Evolutionary conservation across 148 eudicot species (phyloP).

Genomic region (Vaccinium corymbosum): DNA sequence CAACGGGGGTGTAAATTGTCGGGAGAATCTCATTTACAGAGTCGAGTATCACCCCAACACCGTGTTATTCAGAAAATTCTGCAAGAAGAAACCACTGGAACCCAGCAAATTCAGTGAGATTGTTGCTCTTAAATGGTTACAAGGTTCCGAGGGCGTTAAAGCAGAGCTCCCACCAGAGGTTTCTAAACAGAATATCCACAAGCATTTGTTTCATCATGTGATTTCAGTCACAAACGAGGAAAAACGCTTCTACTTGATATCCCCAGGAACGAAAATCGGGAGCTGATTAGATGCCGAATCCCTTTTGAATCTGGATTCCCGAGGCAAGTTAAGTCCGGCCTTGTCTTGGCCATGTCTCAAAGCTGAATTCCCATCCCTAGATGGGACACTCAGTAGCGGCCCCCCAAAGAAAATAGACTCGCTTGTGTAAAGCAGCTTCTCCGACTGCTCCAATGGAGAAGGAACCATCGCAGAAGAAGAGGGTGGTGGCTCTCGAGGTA

Average conservation of each 20-base stretch:
- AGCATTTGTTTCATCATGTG: background rate
- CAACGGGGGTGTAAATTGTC: background rate
- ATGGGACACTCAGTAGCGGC: slow-evolving; percentile 61
- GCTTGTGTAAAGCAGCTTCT: slow-evolving; percentile 71
- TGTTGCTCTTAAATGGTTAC: background rate
- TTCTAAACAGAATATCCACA: background rate
- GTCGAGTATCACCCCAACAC: background rate
- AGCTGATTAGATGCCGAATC: slow-evolving; percentile 83
- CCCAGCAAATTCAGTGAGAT: background rate
- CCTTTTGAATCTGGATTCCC: slow-evolving; percentile 75
- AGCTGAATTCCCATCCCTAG: slow-evolving; percentile 38
- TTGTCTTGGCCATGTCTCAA: slow-evolving; percentile 54
- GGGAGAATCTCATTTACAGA: background rate
- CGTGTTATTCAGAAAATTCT: background rate
- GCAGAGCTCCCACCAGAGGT: background rate
- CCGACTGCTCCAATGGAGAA: slow-evolving; percentile 47
- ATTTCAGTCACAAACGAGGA: background rate
- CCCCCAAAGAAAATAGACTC: slow-evolving; percentile 96
- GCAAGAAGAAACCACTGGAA: slow-evolving; percentile 1
- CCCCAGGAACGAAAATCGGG: slow-evolving; percentile 75
- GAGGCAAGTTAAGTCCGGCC: slow-evolving; percentile 41
- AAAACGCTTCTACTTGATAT: slow-evolving; percentile 33
- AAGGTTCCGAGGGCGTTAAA: background rate
- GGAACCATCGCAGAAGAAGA: slow-evolving; percentile 34
- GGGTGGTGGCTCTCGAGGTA: slow-evolving; percentile 34